These are phyloP conservation scores for Vanrija humicola DNA, from an alignment of 1,284 basidiomycete species.

Conservation along the genomic window DNA sequence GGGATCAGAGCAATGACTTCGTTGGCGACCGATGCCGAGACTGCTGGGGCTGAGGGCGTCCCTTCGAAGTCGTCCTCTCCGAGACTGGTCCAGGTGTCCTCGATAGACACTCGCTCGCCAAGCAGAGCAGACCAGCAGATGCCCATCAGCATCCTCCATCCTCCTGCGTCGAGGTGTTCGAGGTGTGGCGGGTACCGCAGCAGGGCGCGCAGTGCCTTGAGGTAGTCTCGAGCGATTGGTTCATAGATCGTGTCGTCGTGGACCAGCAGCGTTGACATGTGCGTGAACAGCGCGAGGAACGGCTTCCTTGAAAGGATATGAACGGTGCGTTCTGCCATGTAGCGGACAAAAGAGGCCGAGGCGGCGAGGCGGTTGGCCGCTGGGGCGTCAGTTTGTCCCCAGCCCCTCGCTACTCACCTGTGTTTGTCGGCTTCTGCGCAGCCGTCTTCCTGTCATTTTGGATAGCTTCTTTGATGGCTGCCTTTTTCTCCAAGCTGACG, in stretches of 20 bases:
- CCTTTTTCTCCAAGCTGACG: conserved; percentile 61
- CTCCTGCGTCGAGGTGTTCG: conserved; percentile 62
- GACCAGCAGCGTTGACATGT: conserved; percentile 64
- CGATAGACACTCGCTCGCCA: conserved; percentile 56
- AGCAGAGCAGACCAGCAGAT: conserved; percentile 73
- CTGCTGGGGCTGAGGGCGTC: not conserved
- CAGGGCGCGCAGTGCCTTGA: conserved; percentile 67
- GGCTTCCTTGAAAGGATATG: conserved; percentile 30
- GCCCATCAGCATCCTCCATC: conserved; percentile 67
- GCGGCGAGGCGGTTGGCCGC: conserved; percentile 2
- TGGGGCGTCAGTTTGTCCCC: not conserved
- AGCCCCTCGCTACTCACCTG: conserved; percentile 18
- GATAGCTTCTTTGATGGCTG: conserved; percentile 52
- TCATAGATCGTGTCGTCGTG: conserved; percentile 57
- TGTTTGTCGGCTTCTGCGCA: conserved; percentile 10
- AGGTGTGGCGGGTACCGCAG: conserved; percentile 69
- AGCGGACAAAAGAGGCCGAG: conserved; percentile 33
- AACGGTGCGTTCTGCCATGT: conserved; percentile 36
- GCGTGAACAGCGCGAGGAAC: conserved; percentile 55
- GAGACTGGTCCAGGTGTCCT: conserved; percentile 36
- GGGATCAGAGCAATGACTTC: conserved; percentile 67
- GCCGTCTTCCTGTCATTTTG: conserved; percentile 5
- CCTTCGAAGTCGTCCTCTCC: not conserved
- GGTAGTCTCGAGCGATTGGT: conserved; percentile 71
- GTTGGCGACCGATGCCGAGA: conserved; percentile 4